A percentile compares a stretch with the other conserved stretches of the same genome.
These are phyloP conservation scores for Salix exigua DNA, from an alignment of 345 rosid species.

Conservation along the genomic window DNA sequence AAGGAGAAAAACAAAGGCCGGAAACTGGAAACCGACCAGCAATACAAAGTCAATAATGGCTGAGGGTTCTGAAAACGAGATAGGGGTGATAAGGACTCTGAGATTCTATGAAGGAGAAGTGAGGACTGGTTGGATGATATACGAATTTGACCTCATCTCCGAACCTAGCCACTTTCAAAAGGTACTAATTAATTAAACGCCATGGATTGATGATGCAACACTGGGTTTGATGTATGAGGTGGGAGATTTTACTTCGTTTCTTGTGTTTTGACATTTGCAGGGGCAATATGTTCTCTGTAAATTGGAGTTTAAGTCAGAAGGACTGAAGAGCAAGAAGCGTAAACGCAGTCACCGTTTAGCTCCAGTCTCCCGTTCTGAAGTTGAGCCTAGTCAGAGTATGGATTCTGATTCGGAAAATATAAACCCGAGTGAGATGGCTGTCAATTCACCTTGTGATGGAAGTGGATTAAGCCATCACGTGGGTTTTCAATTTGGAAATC, in stretches of 20 bases:
- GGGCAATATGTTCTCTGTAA: constrained; percentile 25
- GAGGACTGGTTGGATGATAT: constrained; percentile 4
- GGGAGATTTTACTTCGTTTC: not conserved
- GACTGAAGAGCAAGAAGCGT: not conserved
- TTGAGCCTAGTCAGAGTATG: not conserved
- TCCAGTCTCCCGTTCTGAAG: not conserved
- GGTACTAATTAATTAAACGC: not conserved
- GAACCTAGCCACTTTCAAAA: not conserved
- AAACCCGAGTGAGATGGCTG: not conserved
- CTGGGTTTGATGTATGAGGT: not conserved
- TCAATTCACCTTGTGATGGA: not conserved
- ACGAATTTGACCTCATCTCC: constrained; percentile 9
- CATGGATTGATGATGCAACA: not conserved
- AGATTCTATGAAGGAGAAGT: not conserved
- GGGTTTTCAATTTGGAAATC: not conserved
- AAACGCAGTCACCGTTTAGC: not conserved
- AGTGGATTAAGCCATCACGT: not conserved
- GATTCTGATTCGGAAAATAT: not conserved
- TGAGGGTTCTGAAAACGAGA: not conserved
- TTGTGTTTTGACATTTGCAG: constrained; percentile 13
- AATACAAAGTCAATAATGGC: not conserved
- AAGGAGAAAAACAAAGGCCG: not conserved
- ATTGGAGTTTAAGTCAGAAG: constrained; percentile 15
- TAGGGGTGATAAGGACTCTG: not conserved
- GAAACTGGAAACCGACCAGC: not conserved